Conservation (phyloP, 176 grass and related monocot species). For the Juncus inflexus region DNA sequence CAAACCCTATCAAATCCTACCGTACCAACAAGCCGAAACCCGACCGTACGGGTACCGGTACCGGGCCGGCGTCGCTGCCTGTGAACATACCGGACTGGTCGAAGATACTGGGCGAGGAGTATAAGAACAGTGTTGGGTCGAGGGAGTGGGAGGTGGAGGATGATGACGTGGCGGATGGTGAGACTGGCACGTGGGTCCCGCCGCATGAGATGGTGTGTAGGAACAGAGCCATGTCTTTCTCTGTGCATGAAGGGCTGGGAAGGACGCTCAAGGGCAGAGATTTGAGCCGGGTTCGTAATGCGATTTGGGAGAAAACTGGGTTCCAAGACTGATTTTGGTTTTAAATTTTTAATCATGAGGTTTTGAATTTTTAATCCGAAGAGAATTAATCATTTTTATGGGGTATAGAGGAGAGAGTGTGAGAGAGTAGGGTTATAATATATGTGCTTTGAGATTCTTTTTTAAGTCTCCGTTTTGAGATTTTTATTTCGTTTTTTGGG, state of each 20-base stretch:
- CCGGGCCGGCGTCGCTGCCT: constrained; percentile 47
- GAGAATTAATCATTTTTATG: constrained; percentile 8
- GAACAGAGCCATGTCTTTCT: constrained; percentile 67
- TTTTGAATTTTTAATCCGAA: constrained; percentile 7
- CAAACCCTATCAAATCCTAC: constrained; percentile 21
- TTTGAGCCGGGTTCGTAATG: constrained; percentile 88
- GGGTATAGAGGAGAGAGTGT: constrained; percentile 16
- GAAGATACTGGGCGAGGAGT: constrained; percentile 63
- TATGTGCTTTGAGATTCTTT: constrained; percentile 22
- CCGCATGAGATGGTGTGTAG: constrained; percentile 84
- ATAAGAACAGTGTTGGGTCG: constrained; percentile 29
- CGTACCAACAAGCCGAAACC: constrained; percentile 26
- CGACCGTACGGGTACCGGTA: background rate
- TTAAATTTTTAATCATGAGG: constrained; percentile 7
- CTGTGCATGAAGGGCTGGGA: constrained; percentile 74
- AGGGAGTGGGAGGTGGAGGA: constrained; percentile 28
- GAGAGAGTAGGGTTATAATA: constrained; percentile 16
- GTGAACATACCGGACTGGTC: constrained; percentile 92
- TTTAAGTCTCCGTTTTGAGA: background rate
- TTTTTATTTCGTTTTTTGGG: constrained; percentile 6
- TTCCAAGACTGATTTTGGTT: constrained; percentile 61
- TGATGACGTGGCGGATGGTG: constrained; percentile 3
- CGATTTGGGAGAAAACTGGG: constrained; percentile 94
- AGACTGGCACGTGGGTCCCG: constrained; percentile 46
- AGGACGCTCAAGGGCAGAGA: constrained; percentile 96